phyloP scores from a whole-genome alignment of 2,329 filamentous ascomycete genomes.

The Ophiostoma ulmi region DNA sequence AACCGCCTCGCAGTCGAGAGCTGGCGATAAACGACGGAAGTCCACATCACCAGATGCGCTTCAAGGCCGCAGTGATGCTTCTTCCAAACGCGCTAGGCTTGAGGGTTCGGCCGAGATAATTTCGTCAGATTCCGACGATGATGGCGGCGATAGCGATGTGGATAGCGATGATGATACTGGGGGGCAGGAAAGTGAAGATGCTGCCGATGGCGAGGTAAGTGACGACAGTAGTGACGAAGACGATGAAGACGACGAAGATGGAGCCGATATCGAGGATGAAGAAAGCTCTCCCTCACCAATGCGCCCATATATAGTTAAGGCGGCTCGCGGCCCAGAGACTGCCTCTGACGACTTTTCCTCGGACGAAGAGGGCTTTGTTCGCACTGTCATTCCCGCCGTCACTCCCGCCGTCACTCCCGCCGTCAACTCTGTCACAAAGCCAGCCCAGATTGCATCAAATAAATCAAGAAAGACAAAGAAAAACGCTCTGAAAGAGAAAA shows the following conservation, averaged over 20 bases:
- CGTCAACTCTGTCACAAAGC: neutral
- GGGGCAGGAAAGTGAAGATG: neutral
- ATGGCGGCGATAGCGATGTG: neutral
- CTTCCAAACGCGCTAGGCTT: slow-evolving; percentile 1
- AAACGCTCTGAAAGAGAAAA: neutral
- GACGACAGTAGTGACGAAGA: slow-evolving; percentile 9
- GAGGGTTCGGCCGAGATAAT: neutral
- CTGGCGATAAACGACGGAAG: neutral
- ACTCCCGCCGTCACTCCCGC: neutral
- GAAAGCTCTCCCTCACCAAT: neutral
- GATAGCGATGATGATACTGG: neutral
- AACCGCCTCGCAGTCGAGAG: neutral
- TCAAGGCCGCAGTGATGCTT: neutral
- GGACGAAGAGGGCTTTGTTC: neutral
- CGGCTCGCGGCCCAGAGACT: neutral
- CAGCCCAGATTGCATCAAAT: neutral
- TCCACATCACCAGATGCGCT: neutral
- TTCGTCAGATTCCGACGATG: neutral
- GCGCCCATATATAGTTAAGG: no score
- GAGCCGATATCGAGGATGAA: neutral
- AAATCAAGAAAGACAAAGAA: neutral
- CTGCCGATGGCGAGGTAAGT: neutral
- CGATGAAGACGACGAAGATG: neutral
- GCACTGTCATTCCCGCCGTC: neutral
- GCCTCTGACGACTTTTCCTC: neutral